Percentiles rank a stretch among this genome's conserved stretches.
Evolutionary conservation across 2,329 filamentous ascomycete species (phyloP).

Genomic region (Helotiales sp.): DNA sequence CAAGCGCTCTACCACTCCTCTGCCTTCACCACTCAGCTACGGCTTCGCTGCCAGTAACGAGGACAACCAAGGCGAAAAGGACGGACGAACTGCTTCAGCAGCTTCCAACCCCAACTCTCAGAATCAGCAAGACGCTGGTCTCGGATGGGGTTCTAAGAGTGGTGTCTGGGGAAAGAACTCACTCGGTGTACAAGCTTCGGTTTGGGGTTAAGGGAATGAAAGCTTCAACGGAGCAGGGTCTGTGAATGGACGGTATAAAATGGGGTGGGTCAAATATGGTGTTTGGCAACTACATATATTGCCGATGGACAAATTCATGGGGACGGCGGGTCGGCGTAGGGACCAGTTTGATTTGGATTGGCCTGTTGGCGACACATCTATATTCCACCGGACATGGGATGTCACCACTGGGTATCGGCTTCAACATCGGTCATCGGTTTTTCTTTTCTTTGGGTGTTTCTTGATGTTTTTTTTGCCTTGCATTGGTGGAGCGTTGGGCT

Average conservation of each 20-base stretch:
- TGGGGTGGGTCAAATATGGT: slow-evolving; percentile 29
- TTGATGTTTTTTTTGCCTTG: slow-evolving; percentile 10
- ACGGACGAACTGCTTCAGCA: slow-evolving; percentile 54
- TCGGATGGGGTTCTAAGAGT: slow-evolving; percentile 76
- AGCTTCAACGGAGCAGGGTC: slow-evolving; percentile 8
- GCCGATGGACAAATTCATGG: slow-evolving; percentile 25
- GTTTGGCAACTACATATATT: slow-evolving; percentile 34
- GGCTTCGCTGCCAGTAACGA: slow-evolving; percentile 64
- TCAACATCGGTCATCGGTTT: slow-evolving; percentile 16
- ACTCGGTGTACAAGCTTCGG: slow-evolving; percentile 86
- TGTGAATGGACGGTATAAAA: slow-evolving; percentile 26
- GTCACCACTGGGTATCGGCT: slow-evolving; percentile 4
- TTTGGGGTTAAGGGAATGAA: slow-evolving; percentile 75
- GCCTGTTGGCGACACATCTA: neutral
- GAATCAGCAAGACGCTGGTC: slow-evolving; percentile 46
- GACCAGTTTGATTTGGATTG: slow-evolving; percentile 13
- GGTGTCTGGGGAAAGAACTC: slow-evolving; percentile 86
- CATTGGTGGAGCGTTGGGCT: slow-evolving; percentile 27
- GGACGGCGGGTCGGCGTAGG: slow-evolving; percentile 26
- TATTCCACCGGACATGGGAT: neutral
- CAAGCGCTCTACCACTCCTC: slow-evolving; percentile 80
- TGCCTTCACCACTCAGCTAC: slow-evolving; percentile 85
- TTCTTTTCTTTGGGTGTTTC: slow-evolving; percentile 19
- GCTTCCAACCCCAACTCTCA: slow-evolving; percentile 60
- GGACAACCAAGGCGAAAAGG: slow-evolving; percentile 48